Conservation (phyloP, 768 basidiomycete species). For the Hericium erinaceus region DNA sequence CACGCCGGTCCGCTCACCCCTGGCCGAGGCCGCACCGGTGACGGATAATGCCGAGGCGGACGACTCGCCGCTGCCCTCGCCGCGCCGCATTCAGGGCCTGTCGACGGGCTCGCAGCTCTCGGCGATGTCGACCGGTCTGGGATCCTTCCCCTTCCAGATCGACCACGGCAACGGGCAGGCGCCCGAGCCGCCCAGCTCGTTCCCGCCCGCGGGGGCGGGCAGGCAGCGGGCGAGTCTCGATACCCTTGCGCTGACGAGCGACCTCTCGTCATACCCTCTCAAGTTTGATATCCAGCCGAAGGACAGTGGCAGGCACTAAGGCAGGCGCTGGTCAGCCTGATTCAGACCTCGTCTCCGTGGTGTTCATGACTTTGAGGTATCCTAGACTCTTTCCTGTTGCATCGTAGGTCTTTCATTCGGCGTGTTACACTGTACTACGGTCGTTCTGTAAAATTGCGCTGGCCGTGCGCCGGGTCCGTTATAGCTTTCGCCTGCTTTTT, state of each 20-base stretch:
- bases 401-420: background rate
- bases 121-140: conserved; percentile 70
- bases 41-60: background rate
- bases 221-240: conserved; percentile 77
- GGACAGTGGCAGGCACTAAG: conserved; percentile 3
- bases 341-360: background rate
- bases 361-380: background rate
- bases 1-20: conserved; percentile 67
- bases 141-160: conserved; percentile 83
- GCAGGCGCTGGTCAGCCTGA: background rate
- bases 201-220: conserved; percentile 15
- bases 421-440: background rate
- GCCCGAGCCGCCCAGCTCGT: background rate
- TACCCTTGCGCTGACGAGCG: conserved; percentile 74
- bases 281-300: conserved; percentile 41
- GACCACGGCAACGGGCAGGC: conserved; percentile 37
- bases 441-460: background rate
- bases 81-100: conserved; percentile 56
- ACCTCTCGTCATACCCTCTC: conserved; percentile 76
- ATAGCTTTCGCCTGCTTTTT: background rate
- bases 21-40: conserved; percentile 39
- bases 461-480: background rate
- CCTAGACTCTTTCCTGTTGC: background rate
- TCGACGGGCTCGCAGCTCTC: conserved; percentile 73
- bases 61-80: conserved; percentile 27